These are phyloP conservation scores for Eutrema japonicum DNA, from an alignment of 345 rosid species.

Conservation along the genomic window DNA sequence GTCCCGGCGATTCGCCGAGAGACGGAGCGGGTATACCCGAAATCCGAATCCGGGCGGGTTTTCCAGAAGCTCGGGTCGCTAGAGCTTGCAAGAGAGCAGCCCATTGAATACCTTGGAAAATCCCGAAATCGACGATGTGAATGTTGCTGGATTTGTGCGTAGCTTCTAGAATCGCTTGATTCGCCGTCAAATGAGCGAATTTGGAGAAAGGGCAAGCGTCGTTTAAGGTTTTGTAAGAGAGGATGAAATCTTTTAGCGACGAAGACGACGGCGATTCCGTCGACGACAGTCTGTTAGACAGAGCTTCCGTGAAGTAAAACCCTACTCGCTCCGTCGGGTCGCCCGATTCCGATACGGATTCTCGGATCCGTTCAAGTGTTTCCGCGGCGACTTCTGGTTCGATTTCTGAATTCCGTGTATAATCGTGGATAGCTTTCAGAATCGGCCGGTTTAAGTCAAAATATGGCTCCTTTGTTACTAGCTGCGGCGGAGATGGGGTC, in stretches of 20 bases:
- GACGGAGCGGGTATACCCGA: conserved; percentile 91
- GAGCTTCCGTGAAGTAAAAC: conserved; percentile 74
- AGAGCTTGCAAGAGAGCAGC: conserved; percentile 81
- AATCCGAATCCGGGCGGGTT: conserved; percentile 73
- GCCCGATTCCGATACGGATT: conserved; percentile 60
- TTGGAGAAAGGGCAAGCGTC: conserved; percentile 93
- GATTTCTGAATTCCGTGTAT: conserved; percentile 58
- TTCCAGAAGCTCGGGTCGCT: conserved; percentile 75
- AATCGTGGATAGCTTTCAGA: conserved; percentile 61
- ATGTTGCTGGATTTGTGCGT: conserved; percentile 66
- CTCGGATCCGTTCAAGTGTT: conserved; percentile 52
- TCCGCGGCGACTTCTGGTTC: conserved; percentile 49
- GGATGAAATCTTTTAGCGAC: conserved; percentile 61
- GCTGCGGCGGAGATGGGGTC: conserved; percentile 44
- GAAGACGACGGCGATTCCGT: conserved; percentile 37
- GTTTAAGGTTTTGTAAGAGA: conserved; percentile 71
- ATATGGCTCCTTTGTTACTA: conserved; percentile 24
- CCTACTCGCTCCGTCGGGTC: conserved; percentile 73
- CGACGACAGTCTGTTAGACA: conserved; percentile 34
- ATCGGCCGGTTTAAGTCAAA: conserved; percentile 56
- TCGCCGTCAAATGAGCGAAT: conserved; percentile 90
- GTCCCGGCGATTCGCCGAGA: conserved; percentile 63
- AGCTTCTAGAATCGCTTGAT: conserved; percentile 91
- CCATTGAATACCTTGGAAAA: conserved; percentile 97
- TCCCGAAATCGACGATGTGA: conserved; percentile 90